Base-by-base conservation (phyloP, 805 yeast species). In the Pichia phayaonensis region DNA sequence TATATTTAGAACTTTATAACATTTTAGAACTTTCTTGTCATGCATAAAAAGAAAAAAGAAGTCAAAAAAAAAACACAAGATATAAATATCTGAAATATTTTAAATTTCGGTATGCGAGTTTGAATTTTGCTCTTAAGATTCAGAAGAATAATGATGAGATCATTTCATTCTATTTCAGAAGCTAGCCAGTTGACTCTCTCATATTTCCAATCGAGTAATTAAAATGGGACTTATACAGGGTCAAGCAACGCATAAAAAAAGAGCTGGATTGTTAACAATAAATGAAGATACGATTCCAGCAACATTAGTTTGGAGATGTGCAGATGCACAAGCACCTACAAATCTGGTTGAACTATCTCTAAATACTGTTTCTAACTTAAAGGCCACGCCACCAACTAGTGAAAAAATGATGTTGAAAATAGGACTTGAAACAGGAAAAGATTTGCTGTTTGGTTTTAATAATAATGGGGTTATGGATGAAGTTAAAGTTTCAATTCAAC, bases 391-490 rank as follows among this genome's bases (percentile, higher is more conserved):
- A 7, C 81, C 83, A 15, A 66, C 78, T 0, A 73, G 81, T 24
- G 84, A 82, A 15, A 83, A 81, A 56, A 79, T 86, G 84, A 76
- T 79, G 69, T 65, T 88, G 45, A 79, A 79, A 58, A 68, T 87
- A 18, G 66, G 80, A 10, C 46, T 65, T 29, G 54, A 51, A 46
- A 24, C 57, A 49, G 46, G 57, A 8, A 49, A 56, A 31, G 61
- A 65, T 42, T 69, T 70, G 24, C 66, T 77, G 40, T 80, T 90
- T 54, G 73, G 84, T 1, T 87, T 89, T 66, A 81, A 79, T 50
- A 84, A 80, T 60, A 71, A 94, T 46, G 79, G 80, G 20, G 84
- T 86, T 8, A 85, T 90, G 88, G 88, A 85, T 55, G 77, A 75
- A 54, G 80, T 83, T 52, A 87, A 84, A 60, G 79, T 76, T 36